These are phyloP conservation scores for Trichoderma cornu-damae DNA, from an alignment of 2,329 filamentous ascomycete species.

Conservation along the genomic window DNA sequence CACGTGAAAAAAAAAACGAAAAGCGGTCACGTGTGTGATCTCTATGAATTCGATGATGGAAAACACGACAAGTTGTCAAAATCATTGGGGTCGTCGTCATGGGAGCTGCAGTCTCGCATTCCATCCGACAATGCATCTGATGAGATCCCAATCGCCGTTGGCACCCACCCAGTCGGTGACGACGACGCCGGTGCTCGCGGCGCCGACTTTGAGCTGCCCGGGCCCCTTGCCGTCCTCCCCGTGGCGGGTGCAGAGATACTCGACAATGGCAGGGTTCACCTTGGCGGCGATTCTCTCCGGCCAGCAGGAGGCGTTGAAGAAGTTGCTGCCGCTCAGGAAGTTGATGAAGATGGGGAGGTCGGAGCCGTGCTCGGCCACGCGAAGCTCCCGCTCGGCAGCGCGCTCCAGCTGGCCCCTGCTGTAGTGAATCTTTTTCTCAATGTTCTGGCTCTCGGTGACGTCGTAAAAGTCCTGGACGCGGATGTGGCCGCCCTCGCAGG, in stretches of 20 bases:
- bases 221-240: constrained; percentile 48
- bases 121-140: constrained; percentile 84
- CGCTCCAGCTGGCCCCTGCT: constrained; percentile 72
- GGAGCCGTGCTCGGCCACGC: constrained; percentile 36
- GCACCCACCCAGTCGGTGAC: constrained; percentile 92
- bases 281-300: constrained; percentile 84
- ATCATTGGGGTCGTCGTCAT: neutral
- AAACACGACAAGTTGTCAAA: neutral
- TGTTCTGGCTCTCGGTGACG: constrained; percentile 67
- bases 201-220: constrained; percentile 50
- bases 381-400: constrained; percentile 50
- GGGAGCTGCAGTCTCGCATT: constrained; percentile 61
- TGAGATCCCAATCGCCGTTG: constrained; percentile 83
- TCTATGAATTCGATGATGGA: neutral
- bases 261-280: constrained; percentile 71
- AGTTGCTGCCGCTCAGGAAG: constrained; percentile 86
- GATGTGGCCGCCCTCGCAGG: constrained; percentile 64
- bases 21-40: neutral
- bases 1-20: neutral
- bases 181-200: constrained; percentile 79
- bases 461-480: constrained; percentile 95
- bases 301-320: constrained; percentile 90
- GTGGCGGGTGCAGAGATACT: constrained; percentile 57
- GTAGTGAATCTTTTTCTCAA: constrained; percentile 73
- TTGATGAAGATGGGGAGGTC: constrained; percentile 74